phyloP scores from a whole-genome alignment of 1,284 basidiomycete species.

The Chondrostereum purpureum region DNA sequence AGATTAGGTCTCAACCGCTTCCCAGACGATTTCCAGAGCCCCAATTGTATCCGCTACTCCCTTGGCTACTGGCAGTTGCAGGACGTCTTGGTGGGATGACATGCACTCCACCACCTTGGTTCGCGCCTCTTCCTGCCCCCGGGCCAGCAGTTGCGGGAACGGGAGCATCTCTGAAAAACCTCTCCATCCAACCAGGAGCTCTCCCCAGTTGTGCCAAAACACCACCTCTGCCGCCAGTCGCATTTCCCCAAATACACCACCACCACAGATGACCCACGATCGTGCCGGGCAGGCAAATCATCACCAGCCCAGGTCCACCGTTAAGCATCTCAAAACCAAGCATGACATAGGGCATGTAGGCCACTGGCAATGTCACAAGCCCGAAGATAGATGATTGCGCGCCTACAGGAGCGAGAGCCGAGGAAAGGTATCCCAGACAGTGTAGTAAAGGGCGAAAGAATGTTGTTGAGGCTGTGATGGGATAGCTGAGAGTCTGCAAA shows the following conservation, averaged over 20 bases:
- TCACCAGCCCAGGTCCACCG: slow-evolving; percentile 54
- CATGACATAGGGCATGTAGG: slow-evolving; percentile 73
- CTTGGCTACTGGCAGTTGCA: slow-evolving; percentile 3
- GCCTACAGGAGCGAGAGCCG: slow-evolving; percentile 59
- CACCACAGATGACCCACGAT: slow-evolving; percentile 77
- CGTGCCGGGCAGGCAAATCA: slow-evolving; percentile 59
- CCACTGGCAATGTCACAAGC: slow-evolving; percentile 61
- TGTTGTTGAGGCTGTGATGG: slow-evolving; percentile 48
- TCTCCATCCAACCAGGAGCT: slow-evolving; percentile 21
- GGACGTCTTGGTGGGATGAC: slow-evolving; percentile 9
- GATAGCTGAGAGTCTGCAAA: slow-evolving; percentile 54
- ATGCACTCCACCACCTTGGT: slow-evolving; percentile 8
- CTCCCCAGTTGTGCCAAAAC: slow-evolving; percentile 24
- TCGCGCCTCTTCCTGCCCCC: slow-evolving; percentile 6
- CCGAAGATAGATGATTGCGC: slow-evolving; percentile 70
- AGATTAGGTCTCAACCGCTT: too few species aligned
- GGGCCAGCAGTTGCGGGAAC: slow-evolving; percentile 1
- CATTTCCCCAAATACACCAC: slow-evolving; percentile 54
- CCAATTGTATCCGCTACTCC: slow-evolving; percentile 8
- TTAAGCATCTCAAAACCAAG: slow-evolving; percentile 67
- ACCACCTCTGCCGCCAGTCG: slow-evolving; percentile 26
- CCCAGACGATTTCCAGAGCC: slow-evolving; percentile 11
- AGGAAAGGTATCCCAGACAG: slow-evolving; percentile 63
- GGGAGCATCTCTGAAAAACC: slow-evolving; percentile 7
- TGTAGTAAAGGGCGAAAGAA: slow-evolving; percentile 66